These are phyloP conservation scores for Tetrahymena thermophila DNA, from an alignment of 73 alveolate species.

Conservation along the genomic window DNA sequence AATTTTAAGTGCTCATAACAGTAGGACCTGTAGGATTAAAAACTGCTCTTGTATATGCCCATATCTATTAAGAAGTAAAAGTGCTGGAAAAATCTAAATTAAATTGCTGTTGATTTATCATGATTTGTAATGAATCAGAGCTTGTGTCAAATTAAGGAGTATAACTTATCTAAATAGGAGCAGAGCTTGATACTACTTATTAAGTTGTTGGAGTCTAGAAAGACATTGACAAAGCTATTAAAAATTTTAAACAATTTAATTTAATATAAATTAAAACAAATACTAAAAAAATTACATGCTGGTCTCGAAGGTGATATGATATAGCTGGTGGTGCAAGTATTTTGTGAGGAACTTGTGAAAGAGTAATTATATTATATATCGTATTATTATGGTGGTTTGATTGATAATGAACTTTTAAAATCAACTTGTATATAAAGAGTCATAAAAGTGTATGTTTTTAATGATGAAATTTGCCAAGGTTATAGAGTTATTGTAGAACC, in stretches of 20 bases:
- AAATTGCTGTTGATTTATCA: not conserved
- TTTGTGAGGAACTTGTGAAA: not conserved
- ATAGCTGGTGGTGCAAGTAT: not conserved
- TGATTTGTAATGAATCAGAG: not conserved
- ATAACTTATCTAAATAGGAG: not conserved
- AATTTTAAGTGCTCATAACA: not conserved
- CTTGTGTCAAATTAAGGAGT: not conserved
- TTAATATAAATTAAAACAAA: no score
- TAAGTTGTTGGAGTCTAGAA: not conserved
- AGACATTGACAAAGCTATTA: not conserved
- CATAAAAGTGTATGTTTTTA: not conserved
- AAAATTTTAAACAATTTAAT: no score
- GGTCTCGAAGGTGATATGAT: not conserved
- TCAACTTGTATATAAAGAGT: not conserved
- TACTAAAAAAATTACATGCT: not conserved
- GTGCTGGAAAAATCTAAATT: not conserved
- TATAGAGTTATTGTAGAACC: not conserved
- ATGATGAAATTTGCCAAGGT: not conserved
- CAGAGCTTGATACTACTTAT: not conserved
- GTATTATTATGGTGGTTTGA: not conserved
- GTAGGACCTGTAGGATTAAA: not conserved
- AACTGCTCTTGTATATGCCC: not conserved
- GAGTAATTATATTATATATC: no score
- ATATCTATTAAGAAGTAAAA: not conserved
- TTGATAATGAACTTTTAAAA: not conserved